Conservation (phyloP, 75 land plant genomes). For the Chamaecyparis obtusa region DNA sequence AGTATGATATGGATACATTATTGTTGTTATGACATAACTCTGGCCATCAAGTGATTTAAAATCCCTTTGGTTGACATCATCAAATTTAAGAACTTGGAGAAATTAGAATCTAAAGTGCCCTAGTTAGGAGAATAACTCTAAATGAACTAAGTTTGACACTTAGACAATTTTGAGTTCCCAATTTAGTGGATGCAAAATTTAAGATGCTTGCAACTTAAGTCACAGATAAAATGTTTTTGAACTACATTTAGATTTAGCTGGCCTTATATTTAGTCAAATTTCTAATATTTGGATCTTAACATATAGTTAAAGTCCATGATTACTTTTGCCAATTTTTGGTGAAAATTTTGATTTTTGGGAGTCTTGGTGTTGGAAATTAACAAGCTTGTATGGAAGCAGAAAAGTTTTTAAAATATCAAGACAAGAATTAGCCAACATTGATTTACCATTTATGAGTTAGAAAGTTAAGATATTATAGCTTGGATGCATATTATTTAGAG, state of each 20-base stretch:
- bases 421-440: background rate
- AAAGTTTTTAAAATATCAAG: no score
- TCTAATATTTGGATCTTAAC: background rate
- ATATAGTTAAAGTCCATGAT: no score
- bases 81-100: background rate
- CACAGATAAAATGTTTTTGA: no score
- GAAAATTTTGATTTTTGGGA: no score
- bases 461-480: background rate
- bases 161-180: background rate
- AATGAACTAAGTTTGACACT: background rate
- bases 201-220: background rate
- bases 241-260: no score
- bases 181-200: background rate
- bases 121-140: no score
- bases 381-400: no score
- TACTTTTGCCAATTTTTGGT: background rate
- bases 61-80: background rate
- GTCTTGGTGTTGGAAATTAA: no score
- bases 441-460: background rate
- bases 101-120: background rate
- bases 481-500: background rate
- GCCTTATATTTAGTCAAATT: background rate
- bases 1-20: background rate
- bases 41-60: background rate
- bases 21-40: background rate